A percentile compares a stretch with the other conserved stretches of the same genome.
phyloP scores from a whole-genome alignment of 345 rosid species.

The Eucalyptus tenuipes region DNA sequence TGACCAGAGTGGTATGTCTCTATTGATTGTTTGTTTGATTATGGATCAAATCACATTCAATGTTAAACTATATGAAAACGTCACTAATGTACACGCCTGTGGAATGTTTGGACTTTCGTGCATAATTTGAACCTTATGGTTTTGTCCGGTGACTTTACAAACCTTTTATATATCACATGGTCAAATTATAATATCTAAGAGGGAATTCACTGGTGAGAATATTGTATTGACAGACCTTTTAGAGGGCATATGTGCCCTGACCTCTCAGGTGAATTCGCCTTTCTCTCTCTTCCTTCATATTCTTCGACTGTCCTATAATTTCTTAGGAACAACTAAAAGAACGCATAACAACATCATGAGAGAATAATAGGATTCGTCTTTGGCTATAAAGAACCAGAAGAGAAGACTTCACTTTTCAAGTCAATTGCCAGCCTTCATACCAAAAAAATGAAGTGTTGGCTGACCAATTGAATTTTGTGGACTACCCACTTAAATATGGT shows the following conservation, averaged over 20 bases:
- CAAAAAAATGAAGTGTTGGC: background rate
- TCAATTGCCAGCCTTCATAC: background rate
- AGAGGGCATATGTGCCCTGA: background rate
- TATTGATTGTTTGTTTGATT: background rate
- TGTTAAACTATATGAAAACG: rapidly evolving
- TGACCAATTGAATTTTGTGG: background rate
- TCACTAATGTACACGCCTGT: rapidly evolving
- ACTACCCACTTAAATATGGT: background rate
- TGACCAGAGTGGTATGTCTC: background rate
- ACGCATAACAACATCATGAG: background rate
- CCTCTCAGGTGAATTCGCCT: background rate
- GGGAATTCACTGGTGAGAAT: background rate
- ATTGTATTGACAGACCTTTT: background rate
- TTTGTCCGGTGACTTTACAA: background rate
- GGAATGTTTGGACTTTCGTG: rapidly evolving
- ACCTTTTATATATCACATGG: background rate
- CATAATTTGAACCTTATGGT: background rate
- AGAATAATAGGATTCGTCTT: background rate
- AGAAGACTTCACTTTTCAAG: background rate
- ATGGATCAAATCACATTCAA: background rate
- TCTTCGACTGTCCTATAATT: background rate
- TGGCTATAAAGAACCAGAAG: background rate
- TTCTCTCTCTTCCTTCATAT: background rate
- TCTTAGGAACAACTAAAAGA: background rate
- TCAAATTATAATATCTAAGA: background rate